phyloP scores from a whole-genome alignment of 2,329 filamentous ascomycete genomes.

The Penicillium olsonii region DNA sequence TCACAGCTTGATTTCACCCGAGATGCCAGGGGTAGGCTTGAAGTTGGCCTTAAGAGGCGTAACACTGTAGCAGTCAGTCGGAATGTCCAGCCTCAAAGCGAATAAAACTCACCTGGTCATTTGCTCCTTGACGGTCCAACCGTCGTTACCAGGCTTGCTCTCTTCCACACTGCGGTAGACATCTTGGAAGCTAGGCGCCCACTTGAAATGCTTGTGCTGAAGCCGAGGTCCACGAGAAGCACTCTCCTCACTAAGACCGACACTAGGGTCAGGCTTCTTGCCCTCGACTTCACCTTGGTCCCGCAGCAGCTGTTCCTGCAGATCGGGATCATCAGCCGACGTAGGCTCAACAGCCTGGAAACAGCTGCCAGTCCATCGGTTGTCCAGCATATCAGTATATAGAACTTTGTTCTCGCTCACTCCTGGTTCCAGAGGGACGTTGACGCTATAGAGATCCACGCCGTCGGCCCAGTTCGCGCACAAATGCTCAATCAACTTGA shows the following conservation, averaged over 20 bases:
- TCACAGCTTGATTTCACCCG: constrained; percentile 80
- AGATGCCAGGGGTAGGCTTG: constrained; percentile 69
- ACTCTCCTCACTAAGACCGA: constrained; percentile 29
- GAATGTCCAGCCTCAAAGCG: not conserved
- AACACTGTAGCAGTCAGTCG: constrained; percentile 58
- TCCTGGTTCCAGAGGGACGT: constrained; percentile 80
- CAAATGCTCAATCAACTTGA: constrained; percentile 77
- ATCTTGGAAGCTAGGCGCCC: constrained; percentile 84
- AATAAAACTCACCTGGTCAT: constrained; percentile 69
- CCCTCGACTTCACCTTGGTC: constrained; percentile 57
- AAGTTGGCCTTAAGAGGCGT: constrained; percentile 93
- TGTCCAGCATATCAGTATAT: constrained; percentile 87
- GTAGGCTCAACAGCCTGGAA: constrained; percentile 75
- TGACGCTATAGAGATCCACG: constrained; percentile 86
- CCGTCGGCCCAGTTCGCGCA: constrained; percentile 71
- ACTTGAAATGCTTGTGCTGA: constrained; percentile 88
- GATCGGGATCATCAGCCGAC: constrained; percentile 60
- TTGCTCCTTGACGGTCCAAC: constrained; percentile 86
- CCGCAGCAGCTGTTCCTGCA: constrained; percentile 73
- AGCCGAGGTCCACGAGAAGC: constrained; percentile 47
- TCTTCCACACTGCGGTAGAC: constrained; percentile 85
- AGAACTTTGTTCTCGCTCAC: constrained; percentile 71
- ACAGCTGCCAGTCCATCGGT: constrained; percentile 86
- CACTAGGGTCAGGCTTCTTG: constrained; percentile 25
- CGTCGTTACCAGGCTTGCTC: constrained; percentile 79